Percentiles rank a stretch among this genome's conserved stretches.
These are phyloP conservation scores for Elsinoe arachidis DNA, from an alignment of 2,329 filamentous ascomycete genomes.

Conservation along the genomic window DNA sequence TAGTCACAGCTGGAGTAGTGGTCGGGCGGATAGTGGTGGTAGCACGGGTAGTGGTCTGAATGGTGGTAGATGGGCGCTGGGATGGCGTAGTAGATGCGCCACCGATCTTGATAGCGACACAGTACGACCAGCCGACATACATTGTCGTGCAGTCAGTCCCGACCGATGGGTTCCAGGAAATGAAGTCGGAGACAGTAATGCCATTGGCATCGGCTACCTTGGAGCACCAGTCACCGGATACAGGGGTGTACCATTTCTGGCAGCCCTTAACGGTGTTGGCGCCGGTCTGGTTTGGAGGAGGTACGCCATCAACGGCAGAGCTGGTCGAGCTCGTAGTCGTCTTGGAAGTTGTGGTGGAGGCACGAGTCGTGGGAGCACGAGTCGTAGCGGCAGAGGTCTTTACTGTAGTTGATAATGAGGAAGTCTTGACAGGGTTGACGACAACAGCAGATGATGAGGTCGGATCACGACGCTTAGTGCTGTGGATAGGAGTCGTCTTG, in stretches of 20 bases:
- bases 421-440: not conserved
- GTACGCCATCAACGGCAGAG: not conserved
- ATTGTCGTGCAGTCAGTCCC: conserved; percentile 19
- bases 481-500: not conserved
- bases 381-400: not conserved
- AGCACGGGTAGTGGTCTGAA: not conserved
- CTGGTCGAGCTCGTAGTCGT: not conserved
- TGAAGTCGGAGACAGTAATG: conserved; percentile 20
- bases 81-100: not conserved
- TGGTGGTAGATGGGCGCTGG: not conserved
- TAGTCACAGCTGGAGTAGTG: not conserved
- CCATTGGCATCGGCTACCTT: conserved; percentile 17
- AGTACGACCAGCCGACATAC: conserved; percentile 21
- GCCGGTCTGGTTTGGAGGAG: not conserved
- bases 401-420: not conserved
- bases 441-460: not conserved
- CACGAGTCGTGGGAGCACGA: not conserved
- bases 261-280: conserved; percentile 17
- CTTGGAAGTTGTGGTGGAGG: not conserved
- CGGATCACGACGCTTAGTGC: not conserved
- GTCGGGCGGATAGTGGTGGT: conserved; percentile 8
- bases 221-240: conserved; percentile 20
- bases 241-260: conserved; percentile 21
- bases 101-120: conserved; percentile 17
- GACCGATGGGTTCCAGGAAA: conserved; percentile 23